phyloP scores from a whole-genome alignment of 2,329 filamentous ascomycete genomes.

The Penicillium sp. region DNA sequence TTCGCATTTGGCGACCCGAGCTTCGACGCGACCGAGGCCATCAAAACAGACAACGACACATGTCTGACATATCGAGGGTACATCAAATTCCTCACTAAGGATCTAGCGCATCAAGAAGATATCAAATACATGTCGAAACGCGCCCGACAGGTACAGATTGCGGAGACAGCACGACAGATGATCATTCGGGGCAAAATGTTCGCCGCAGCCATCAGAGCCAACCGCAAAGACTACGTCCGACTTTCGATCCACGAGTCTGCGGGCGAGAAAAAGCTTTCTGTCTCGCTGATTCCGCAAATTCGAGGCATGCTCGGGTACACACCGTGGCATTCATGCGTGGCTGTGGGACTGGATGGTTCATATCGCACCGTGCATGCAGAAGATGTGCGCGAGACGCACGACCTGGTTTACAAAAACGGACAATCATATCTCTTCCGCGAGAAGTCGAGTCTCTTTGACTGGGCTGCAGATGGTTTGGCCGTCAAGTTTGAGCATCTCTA shows the following conservation, averaged over 20 bases:
- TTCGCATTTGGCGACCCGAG: slow-evolving; percentile 26
- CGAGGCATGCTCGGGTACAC: slow-evolving; percentile 27
- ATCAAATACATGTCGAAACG: slow-evolving; percentile 19
- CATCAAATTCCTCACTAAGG: slow-evolving; percentile 31
- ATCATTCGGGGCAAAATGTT: slow-evolving; percentile 31
- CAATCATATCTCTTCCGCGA: slow-evolving; percentile 54
- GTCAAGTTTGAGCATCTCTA: slow-evolving; percentile 51
- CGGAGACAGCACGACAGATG: slow-evolving; percentile 26
- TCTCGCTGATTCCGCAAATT: slow-evolving; percentile 27
- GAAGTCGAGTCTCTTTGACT: slow-evolving; percentile 47
- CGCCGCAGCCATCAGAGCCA: slow-evolving; percentile 28
- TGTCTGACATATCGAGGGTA: slow-evolving; percentile 32
- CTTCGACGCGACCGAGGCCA: slow-evolving; percentile 28
- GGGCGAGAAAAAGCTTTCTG: slow-evolving; percentile 28
- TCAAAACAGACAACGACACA: slow-evolving; percentile 30
- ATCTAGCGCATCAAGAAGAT: slow-evolving; percentile 23
- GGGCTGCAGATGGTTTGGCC: slow-evolving; percentile 36
- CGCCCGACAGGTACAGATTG: slow-evolving; percentile 18
- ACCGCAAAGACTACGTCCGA: slow-evolving; percentile 30
- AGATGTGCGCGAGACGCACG: slow-evolving; percentile 38
- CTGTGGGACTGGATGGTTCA: slow-evolving; percentile 29
- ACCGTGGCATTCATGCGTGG: slow-evolving; percentile 39
- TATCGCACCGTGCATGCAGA: slow-evolving; percentile 28
- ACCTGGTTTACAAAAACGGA: slow-evolving; percentile 49
- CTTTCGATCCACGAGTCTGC: slow-evolving; percentile 32